Evolutionary conservation across 2,329 filamentous ascomycete species (phyloP).

Genomic region (Penicillium sp.): DNA sequence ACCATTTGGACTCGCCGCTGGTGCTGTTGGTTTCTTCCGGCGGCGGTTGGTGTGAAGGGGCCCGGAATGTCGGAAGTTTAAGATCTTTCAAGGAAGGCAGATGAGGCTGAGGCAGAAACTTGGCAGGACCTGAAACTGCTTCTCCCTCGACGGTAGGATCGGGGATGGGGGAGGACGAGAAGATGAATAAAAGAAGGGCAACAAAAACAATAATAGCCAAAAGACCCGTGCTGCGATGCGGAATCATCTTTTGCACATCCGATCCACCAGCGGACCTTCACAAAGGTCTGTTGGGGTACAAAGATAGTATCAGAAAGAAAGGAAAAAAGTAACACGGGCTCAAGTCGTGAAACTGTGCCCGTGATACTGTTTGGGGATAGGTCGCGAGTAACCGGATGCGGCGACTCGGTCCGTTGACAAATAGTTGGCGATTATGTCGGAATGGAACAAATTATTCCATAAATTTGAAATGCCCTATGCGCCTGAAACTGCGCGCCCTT

Average conservation of each 20-base stretch:
- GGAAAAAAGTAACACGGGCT: neutral
- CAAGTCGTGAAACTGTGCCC: conserved; percentile 1
- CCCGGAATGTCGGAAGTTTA: conserved; percentile 65
- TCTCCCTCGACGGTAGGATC: conserved; percentile 22
- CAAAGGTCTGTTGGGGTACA: neutral
- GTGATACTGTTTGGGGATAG: conserved; percentile 9
- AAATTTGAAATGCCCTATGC: neutral
- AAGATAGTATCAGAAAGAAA: neutral
- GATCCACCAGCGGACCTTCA: conserved; percentile 2
- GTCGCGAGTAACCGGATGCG: conserved; percentile 14
- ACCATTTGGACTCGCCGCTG: conserved; percentile 78
- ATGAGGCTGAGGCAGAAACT: conserved; percentile 38
- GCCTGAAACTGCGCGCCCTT: conserved; percentile 1
- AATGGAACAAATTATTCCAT: conserved; percentile 4
- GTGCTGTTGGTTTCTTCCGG: conserved; percentile 75
- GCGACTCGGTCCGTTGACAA: conserved; percentile 9
- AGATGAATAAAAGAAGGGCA: conserved; percentile 44
- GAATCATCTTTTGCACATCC: conserved; percentile 35
- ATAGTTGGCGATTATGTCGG: neutral
- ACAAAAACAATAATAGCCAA: conserved; percentile 46
- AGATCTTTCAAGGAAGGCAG: conserved; percentile 55
- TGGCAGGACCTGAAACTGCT: conserved; percentile 26
- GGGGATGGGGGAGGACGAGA: conserved; percentile 43
- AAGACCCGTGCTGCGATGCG: conserved; percentile 42
- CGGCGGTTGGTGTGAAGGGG: conserved; percentile 69